Conservation (phyloP, 805 yeast species). For the Priceomyces melissophilus region DNA sequence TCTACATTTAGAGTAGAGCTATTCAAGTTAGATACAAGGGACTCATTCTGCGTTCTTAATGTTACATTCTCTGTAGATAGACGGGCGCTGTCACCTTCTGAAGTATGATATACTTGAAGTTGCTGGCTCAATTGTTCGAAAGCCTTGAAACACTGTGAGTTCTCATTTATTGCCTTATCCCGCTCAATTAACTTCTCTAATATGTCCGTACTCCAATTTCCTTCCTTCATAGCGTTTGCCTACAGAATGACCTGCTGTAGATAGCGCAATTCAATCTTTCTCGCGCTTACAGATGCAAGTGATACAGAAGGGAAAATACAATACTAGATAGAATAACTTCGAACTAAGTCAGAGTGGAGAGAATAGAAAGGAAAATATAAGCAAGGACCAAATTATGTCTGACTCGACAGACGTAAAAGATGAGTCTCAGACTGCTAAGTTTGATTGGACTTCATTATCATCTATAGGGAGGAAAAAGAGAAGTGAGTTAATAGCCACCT, state of each 20-base stretch:
- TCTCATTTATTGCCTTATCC: slow-evolving; percentile 31
- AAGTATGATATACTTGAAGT: slow-evolving; percentile 7
- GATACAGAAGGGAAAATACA: neutral
- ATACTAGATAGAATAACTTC: neutral
- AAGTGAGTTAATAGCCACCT: neutral
- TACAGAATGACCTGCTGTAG: no score
- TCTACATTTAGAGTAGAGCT: slow-evolving; percentile 24
- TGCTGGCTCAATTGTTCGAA: slow-evolving; percentile 26
- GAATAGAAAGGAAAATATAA: neutral
- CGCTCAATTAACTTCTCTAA: slow-evolving; percentile 22
- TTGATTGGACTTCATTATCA: slow-evolving; percentile 2
- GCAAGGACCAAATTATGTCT: slow-evolving; percentile 1
- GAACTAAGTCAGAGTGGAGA: no score
- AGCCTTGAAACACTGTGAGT: slow-evolving; percentile 29
- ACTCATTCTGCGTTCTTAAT: slow-evolving; percentile 18
- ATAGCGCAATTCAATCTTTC: no score
- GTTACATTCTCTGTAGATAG: slow-evolving; percentile 15
- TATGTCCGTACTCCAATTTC: slow-evolving; percentile 22
- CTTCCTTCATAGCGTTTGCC: slow-evolving; percentile 3
- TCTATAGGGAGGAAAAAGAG: neutral
- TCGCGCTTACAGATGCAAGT: no score
- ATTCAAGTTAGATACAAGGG: slow-evolving; percentile 22
- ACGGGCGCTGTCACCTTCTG: slow-evolving; percentile 4
- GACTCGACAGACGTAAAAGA: neutral
- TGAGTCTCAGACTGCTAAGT: neutral